Conservation (phyloP, 768 basidiomycete species). For the Mycena vitilis region DNA sequence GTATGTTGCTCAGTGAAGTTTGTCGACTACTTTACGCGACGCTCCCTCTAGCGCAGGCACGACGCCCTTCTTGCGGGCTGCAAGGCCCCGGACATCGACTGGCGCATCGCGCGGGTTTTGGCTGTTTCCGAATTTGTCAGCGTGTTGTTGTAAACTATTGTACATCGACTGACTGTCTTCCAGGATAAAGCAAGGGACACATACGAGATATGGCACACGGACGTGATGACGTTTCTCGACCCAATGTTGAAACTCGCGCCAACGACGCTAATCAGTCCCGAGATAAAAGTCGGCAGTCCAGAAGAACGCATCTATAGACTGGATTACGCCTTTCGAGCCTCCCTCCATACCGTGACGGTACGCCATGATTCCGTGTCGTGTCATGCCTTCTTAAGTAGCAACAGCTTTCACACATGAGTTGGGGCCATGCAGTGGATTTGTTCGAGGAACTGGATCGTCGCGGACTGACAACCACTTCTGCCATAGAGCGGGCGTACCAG, state of each 20-base stretch:
- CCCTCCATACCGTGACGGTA: slow-evolving; percentile 19
- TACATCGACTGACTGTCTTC: background rate
- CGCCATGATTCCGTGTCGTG: background rate
- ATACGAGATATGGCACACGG: slow-evolving; percentile 21
- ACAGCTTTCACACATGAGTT: slow-evolving; percentile 30
- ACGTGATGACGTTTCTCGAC: slow-evolving; percentile 4
- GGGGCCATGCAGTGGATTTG: slow-evolving; percentile 21
- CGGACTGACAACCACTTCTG: slow-evolving; percentile 18
- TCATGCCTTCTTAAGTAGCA: background rate
- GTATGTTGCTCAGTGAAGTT: background rate
- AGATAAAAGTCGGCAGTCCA: slow-evolving; percentile 5
- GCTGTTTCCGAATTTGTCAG: slow-evolving; percentile 33
- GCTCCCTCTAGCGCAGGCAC: slow-evolving; percentile 8
- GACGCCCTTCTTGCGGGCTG: slow-evolving; percentile 25
- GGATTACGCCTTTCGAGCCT: slow-evolving; percentile 24
- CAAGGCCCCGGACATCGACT: slow-evolving; percentile 31
- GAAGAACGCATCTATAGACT: slow-evolving; percentile 8
- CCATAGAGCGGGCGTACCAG: slow-evolving; percentile 32
- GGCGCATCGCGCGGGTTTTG: slow-evolving; percentile 28
- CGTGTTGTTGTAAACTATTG: background rate
- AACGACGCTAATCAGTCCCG: slow-evolving; percentile 18
- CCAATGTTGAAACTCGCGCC: slow-evolving; percentile 1
- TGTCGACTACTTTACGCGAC: background rate
- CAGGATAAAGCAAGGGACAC: slow-evolving; percentile 29
- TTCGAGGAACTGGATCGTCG: slow-evolving; percentile 25